Evolutionary conservation across 2,329 filamentous ascomycete species (phyloP), one percentile per base, ranked within the genome.

Genomic region (Aspergillus fructus): DNA sequence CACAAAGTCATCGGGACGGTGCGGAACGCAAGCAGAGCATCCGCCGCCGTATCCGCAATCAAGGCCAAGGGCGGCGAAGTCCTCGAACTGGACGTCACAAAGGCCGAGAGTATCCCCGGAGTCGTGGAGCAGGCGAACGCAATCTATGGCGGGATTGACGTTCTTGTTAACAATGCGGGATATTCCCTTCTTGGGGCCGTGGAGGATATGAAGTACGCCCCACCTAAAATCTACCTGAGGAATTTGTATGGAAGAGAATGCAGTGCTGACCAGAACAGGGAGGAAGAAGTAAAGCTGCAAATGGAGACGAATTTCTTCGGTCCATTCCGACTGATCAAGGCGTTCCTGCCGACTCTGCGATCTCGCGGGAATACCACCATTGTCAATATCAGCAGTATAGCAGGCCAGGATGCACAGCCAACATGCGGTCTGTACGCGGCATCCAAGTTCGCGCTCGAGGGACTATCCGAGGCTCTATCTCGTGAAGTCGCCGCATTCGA

Each of bases 1-100:
- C 78, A 85, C 66, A 74, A 69, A 0, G 82, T 83, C 58, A 71
- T 84, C 42, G 83, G 82, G 2, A 81, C 80, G 0, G 77, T 81
- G 1, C 79, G 82, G 33, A 62, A 59, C 12, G 72, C 73, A 34
- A 74, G 56, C 3, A 60, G 51, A 49, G 40, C 58, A 2, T n/a
- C 58, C 3, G 34, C 57, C 7, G 50, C 55, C 5, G 51, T 57
- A 2, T 12, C 23, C 1, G 51, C 49, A 23, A 58, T 59, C 15
- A 21, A 59, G 39, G 13, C 23, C 15, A 33, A 53, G 34, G 62
- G 62, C 9, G 60, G 55, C 2, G 42, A 47, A 8, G 39, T 57
- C 45, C 40, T 61, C 9, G 45, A 55, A 17, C 21, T 62, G 1
- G 61, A 63, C 24, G 61, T 63, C n/a, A 62, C 61, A 24, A 53